Evolutionary conservation across 2,329 filamentous ascomycete species (phyloP), one percentile per base, ranked within the genome.

Genomic region (Aquanectria penicillioides): DNA sequence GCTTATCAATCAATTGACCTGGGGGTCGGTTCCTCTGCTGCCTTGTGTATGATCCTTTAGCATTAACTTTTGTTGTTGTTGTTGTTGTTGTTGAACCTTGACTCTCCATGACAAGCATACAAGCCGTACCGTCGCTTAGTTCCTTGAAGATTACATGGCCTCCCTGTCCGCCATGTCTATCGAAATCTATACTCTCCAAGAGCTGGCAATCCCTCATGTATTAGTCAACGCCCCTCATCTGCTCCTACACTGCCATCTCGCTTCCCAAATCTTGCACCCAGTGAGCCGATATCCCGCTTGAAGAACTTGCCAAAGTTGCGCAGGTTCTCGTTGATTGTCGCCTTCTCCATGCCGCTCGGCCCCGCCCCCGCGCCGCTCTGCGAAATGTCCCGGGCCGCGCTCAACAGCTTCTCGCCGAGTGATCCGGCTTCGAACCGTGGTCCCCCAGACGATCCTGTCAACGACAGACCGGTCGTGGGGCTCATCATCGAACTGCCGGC

Each of bases 221-320:
- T n/a, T n/a, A n/a, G n/a, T n/a, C n/a, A n/a, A n/a, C n/a, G n/a
- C n/a, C n/a, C n/a, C n/a, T n/a, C n/a, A n/a, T n/a, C n/a, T n/a
- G n/a, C n/a, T n/a, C n/a, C n/a, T 67, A 74, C 61, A 48, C 79
- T 81, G 2, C 77, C 77, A 54, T 85, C 83, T 48, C 85, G 76
- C 76, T 86, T 88, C 41, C 90, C 91, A 74, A 94, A 94, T 64
- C 90, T 80, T 10, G 86, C 86, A 2, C 91, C 89, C 63, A 94
- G 84, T 3, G 89, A 87, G 25, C 91, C 91, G 63, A 94, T 89
- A 79, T 97, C 94, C 63, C 94, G 83, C 62, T 90, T 88, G 80
- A 98, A 98, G 78, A 98, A 97, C 77, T 97, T 97, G 20, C 94
- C 94, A 77, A 99, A 92, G 74, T 93, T 97, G 79, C 93, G 94